Evolutionary conservation across 2,329 filamentous ascomycete species (phyloP).

Genomic region (Phaeosphaeria sp.): DNA sequence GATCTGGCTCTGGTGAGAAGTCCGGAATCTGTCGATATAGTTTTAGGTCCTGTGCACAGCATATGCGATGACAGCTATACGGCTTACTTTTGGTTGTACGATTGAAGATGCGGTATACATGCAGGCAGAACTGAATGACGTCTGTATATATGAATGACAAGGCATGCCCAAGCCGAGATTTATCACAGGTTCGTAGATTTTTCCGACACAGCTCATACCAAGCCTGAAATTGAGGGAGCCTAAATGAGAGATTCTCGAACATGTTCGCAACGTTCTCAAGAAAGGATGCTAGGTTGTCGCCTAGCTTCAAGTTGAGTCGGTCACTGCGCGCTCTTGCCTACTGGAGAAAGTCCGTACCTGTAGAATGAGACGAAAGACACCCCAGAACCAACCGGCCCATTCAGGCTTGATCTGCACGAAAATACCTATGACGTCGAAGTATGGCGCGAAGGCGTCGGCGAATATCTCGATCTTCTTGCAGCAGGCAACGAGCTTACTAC

Average conservation of each 20-base stretch:
- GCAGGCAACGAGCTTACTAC: background rate
- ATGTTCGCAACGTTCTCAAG: background rate
- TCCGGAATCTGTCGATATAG: background rate
- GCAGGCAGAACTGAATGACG: background rate
- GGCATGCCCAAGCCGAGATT: background rate
- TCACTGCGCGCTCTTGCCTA: background rate
- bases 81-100: background rate
- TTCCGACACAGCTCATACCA: background rate
- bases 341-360: background rate
- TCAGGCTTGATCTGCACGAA: conserved; percentile 2
- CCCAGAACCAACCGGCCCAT: conserved; percentile 2
- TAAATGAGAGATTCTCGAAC: background rate
- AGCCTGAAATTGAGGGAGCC: background rate
- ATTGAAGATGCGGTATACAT: background rate
- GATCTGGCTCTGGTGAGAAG: background rate
- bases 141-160: background rate
- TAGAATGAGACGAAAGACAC: background rate
- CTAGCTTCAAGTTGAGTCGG: background rate
- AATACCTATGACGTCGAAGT: conserved; percentile 1
- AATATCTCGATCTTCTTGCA: background rate
- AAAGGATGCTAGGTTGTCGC: background rate
- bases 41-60: background rate
- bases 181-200: background rate
- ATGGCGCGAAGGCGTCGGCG: background rate
- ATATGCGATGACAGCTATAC: background rate